Evolutionary conservation across 139 green algal species (phyloP), one percentile per base, ranked within the genome.

Genomic region (Ettlia oleoabundans): DNA sequence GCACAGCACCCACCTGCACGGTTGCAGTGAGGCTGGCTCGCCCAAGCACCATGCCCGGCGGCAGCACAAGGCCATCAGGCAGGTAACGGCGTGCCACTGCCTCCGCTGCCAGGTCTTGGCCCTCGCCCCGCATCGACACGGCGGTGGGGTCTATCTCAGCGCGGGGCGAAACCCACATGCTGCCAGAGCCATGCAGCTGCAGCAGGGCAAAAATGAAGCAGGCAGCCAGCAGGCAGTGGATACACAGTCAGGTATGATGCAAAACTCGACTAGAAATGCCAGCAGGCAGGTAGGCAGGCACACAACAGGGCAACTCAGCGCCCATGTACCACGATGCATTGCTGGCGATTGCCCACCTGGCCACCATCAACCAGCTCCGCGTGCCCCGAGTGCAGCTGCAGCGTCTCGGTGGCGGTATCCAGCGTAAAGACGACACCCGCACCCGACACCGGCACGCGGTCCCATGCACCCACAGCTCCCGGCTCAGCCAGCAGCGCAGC

Each of bases 81-180:
- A 98, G 63, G 89, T 98, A 99, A 43, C 82, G 81, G 18, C 67
- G 61, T 21, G 93, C 72, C 35, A 99, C 80, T 5, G 62, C 41
- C 65, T 94, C 94, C 0, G 86, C 82, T n/a, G 91, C 89, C 10
- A 99, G 52, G 43, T 83, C 90, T 4, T 66, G 71, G 3, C 71
- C 71, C 47, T 80, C 51, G 13, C 22, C 32, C 22, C 43, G 47
- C 4, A 99, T 85, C 26, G 81, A 66, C 53, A 99, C 89, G 24
- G 97, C 95, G 13, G 84, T 66, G 19, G 95, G 92, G 82, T 99
- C 90, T 19, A 63, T 30, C 91, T 99, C 93, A 24, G 93, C 95
- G 1, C 83, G 76, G 2, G 89, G 92, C 0, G 93, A 85, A 38
- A 98, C 88, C 92, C 91, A 95, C 87, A 99, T 92, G 52, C 80